Conservation (phyloP, 1,284 basidiomycete genomes). For the Athelia sp. region DNA sequence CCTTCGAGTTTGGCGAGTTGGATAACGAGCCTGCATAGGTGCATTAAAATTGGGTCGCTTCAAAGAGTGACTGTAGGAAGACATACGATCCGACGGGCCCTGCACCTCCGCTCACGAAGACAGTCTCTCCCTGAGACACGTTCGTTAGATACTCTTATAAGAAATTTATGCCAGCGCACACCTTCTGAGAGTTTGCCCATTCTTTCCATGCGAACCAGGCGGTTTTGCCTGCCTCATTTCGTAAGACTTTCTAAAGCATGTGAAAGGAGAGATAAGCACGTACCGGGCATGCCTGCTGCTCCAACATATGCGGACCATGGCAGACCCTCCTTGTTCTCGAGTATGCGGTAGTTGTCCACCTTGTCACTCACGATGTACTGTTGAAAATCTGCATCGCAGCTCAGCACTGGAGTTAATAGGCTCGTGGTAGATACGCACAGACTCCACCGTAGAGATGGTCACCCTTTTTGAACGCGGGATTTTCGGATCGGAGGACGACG, state of each 20-base stretch:
- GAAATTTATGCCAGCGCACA: slow-evolving; percentile 3
- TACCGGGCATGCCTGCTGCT: slow-evolving; percentile 39
- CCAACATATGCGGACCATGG: slow-evolving; percentile 45
- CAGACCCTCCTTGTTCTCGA: slow-evolving; percentile 32
- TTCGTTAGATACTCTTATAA: background rate
- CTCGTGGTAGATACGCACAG: slow-evolving; percentile 20
- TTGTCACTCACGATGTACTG: slow-evolving; percentile 20
- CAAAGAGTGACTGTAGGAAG: background rate
- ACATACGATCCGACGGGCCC: slow-evolving; percentile 26
- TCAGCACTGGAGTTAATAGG: slow-evolving; percentile 7
- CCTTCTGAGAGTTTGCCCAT: slow-evolving; percentile 27
- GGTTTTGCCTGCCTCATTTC: slow-evolving; percentile 26
- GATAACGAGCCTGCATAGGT: slow-evolving; percentile 15
- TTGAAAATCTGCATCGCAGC: slow-evolving; percentile 19
- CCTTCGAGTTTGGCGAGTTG: slow-evolving; percentile 50
- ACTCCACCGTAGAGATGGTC: slow-evolving; percentile 36
- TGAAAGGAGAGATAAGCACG: background rate
- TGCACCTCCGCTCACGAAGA: slow-evolving; percentile 53
- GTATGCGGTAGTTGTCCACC: slow-evolving; percentile 8
- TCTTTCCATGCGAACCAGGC: slow-evolving; percentile 32
- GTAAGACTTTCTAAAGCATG: no score
- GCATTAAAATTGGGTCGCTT: background rate
- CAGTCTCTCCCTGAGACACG: slow-evolving; percentile 39
- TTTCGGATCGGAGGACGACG: slow-evolving; percentile 39
- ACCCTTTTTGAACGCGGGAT: slow-evolving; percentile 29